These are phyloP conservation scores for Bocquillonia castaneifolia DNA, from an alignment of 441 rosid genomes.

Conservation along the genomic window DNA sequence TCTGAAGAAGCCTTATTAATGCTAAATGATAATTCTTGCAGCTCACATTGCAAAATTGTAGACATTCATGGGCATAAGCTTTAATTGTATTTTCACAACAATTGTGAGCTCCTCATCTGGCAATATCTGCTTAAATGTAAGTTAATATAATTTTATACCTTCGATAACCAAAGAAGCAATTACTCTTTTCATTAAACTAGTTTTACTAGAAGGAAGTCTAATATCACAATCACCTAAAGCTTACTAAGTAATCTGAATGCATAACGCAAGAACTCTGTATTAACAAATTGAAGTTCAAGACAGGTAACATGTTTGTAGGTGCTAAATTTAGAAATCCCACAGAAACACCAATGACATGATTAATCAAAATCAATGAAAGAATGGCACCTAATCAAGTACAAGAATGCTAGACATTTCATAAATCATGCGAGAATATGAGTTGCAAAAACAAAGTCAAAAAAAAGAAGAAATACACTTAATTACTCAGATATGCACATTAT, in stretches of 20 bases:
- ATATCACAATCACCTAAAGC: not conserved
- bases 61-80: not conserved
- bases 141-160: not conserved
- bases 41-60: not conserved
- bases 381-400: not conserved
- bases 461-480: not conserved
- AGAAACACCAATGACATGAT: not conserved
- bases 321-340: not conserved
- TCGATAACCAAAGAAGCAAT: not conserved
- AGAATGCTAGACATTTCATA: conserved; percentile 3
- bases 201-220: not conserved
- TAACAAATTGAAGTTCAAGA: not conserved
- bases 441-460: not conserved
- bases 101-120: not conserved
- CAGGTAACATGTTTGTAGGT: not conserved
- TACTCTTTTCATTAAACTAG: not conserved
- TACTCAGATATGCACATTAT: conserved; percentile 9
- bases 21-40: not conserved
- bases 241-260: not conserved
- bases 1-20: not conserved
- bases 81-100: not conserved
- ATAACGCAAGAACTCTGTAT: not conserved
- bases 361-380: conserved; percentile 3
- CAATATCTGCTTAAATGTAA: not conserved
- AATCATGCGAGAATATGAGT: not conserved